Evolutionary conservation across 169 alveolate species (phyloP), one percentile per base, ranked within the genome.

Genomic region (Eimeria acervulina): DNA sequence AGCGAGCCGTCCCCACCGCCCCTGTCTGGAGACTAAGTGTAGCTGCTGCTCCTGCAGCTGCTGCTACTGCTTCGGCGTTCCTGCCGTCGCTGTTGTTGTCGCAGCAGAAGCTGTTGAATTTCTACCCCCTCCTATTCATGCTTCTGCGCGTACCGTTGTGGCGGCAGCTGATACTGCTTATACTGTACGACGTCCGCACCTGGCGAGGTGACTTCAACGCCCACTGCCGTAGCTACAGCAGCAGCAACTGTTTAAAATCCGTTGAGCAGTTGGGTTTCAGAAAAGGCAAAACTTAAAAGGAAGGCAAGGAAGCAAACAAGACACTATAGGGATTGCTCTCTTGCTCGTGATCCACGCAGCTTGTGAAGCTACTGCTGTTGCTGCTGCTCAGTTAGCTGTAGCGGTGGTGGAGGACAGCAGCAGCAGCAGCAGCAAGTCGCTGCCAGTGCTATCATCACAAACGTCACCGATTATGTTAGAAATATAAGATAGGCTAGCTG

Each of bases 341-440:
- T 31, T 40, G 7, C 38, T 40, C 33, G 63, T 78, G 36, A 19
- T 78, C 88, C 80, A n/a, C n/a, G 21, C 47, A 68, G 47, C 80
- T n/a, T 38, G 5, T 26, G 36, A 61, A 61, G 88, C 40, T 78
- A 44, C 52, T 81, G 68, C 68, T 80, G 90, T 36, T 33, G 68
- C 90, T 81, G 90, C 72, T 51, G 72, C 90, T 81, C 74, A 47
- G 47, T 47, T 52, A 81, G 70, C 63, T n/a, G 47, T 44, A 81
- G 90, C 26, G 51, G 42, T 72, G 38, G 70, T 21, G 33, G 61
- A 52, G 28, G 90, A 26, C 40, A 47, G 90, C 72, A 47, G 6
- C 90, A 47, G 90, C 72, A 47, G 6, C 90, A 26, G 26, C 90
- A 47, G 70, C 47, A 51, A 12, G 38, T 47, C 51, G 52, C 52